Conservation (phyloP, 768 basidiomycete genomes). For the Cystofilobasidium bisporidii region DNA sequence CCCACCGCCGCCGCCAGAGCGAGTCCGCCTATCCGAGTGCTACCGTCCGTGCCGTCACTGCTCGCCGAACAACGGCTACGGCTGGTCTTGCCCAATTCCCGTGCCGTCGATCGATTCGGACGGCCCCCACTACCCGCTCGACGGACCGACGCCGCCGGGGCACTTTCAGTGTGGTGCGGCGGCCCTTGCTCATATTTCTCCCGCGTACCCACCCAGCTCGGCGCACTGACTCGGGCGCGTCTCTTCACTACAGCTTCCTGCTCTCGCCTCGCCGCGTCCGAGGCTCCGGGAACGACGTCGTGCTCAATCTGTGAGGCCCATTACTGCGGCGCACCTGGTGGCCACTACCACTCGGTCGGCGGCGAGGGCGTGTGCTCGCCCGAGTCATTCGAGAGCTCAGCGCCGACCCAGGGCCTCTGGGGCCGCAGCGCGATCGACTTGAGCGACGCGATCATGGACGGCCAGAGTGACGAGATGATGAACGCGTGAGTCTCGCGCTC, state of each 20-base stretch:
- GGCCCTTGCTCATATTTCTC: background rate
- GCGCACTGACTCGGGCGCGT: no score
- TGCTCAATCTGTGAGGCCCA: conserved; percentile 19
- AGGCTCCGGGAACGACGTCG: conserved; percentile 2
- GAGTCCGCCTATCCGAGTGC: conserved; percentile 15
- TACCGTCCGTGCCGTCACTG: conserved; percentile 22
- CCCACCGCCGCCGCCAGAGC: conserved; percentile 15
- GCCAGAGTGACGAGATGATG: conserved; percentile 20
- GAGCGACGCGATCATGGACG: conserved; percentile 10
- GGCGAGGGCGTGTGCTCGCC: background rate
- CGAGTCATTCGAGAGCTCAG: background rate
- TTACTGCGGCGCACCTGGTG: background rate
- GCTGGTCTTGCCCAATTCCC: conserved; percentile 17
- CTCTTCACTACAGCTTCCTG: no score
- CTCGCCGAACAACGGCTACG: conserved; percentile 5
- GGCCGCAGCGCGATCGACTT: background rate
- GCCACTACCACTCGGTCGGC: background rate
- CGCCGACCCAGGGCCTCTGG: conserved; percentile 3
- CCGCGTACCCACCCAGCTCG: no score
- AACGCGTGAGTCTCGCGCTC: conserved; percentile 17
- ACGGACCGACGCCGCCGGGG: conserved; percentile 23
- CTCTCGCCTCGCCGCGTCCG: conserved; percentile 15
- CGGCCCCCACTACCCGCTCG: conserved; percentile 16
- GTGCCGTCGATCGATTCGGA: conserved; percentile 10
- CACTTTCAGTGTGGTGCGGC: conserved; percentile 16